Base-by-base conservation (phyloP, 2,329 filamentous ascomycete genomes). In the Paraconiothyrium brasiliense region DNA sequence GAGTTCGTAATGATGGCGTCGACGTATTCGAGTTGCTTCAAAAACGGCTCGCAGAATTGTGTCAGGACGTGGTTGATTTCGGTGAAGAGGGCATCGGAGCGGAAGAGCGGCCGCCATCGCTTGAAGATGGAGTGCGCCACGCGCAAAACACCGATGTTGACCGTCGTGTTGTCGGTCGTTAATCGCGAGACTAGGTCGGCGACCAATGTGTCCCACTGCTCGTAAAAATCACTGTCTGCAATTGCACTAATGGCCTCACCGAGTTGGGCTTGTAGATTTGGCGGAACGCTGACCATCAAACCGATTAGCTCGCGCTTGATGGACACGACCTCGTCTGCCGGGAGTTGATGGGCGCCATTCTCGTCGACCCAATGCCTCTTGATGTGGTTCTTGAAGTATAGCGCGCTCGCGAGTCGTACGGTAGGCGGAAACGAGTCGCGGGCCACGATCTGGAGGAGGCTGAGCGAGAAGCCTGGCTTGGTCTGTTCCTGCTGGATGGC, bases 341-440 rank as follows among this genome's bases (percentile, higher is more conserved):
- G 89, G 41, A 99, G 87, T 81, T 94, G 95, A 84, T 99, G 95
- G 79, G 91, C 90, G 76, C 95, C 94, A 81, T 97, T 92, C 76
- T 97, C 94, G 79, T 98, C 92, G 71, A 93, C 92, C 88, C 96
- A 99, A 84, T 93, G 95, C 76, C 91, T 89, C 79, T 92, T 91
- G 75, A 99, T 93, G 80, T 97, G 97, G 84, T 99, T 99, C 83
- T 99, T 99, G 87, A 99, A 99, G 83, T 92, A 95, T 62, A 99
- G 86, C 32, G 95, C 92, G 72, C 92, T 92, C 7, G 94, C 89
- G 46, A 99, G 89, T 65, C 95, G 90, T 63, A 92, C 95, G 72
- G 92, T 94, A 67, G 85, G 81, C 44, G 92, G 89, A 66, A 91
- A 87, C 46, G 86, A 83, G 60, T 89, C 87, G 68, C 90, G 89